Conservation (phyloP, 352 stramenopile species). For the Pythium utonaiense region DNA sequence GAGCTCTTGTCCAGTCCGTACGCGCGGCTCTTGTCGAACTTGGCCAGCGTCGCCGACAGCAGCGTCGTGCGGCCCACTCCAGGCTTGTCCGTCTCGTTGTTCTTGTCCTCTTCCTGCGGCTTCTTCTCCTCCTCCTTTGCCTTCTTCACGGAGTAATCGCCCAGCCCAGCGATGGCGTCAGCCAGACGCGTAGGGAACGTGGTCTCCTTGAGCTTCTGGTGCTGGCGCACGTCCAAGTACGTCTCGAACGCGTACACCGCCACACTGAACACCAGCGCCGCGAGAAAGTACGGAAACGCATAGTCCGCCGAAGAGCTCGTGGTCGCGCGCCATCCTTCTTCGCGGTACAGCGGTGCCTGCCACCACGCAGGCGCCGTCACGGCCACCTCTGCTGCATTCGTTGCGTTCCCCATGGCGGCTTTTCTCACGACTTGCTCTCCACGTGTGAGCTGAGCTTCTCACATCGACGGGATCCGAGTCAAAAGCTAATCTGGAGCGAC, state of each 20-base stretch:
- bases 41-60: conserved; percentile 81
- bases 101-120: too few species aligned
- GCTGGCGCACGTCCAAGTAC: conserved; percentile 91
- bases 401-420: conserved; percentile 4
- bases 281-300: conserved; percentile 66
- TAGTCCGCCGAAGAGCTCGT: conserved; percentile 10
- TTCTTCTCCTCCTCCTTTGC: conserved; percentile 22
- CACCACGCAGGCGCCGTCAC: conserved; percentile 33
- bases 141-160: conserved; percentile 29
- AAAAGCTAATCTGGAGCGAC: not conserved
- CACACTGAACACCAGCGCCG: conserved; percentile 84
- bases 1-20: conserved; percentile 97
- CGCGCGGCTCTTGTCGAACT: conserved; percentile 91
- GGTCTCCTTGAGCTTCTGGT: conserved; percentile 84
- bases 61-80: too few species aligned
- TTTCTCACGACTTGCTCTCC: not conserved
- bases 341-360: conserved; percentile 46
- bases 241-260: conserved; percentile 91
- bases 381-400: too few species aligned
- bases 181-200: conserved; percentile 52
- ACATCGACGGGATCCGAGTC: too few species aligned
- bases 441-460: too few species aligned
- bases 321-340: conserved; percentile 57
- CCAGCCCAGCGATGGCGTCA: conserved; percentile 47
- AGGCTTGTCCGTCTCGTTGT: too few species aligned